phyloP scores from a whole-genome alignment of 2,329 filamentous ascomycete species.

The Cadophora sp. region DNA sequence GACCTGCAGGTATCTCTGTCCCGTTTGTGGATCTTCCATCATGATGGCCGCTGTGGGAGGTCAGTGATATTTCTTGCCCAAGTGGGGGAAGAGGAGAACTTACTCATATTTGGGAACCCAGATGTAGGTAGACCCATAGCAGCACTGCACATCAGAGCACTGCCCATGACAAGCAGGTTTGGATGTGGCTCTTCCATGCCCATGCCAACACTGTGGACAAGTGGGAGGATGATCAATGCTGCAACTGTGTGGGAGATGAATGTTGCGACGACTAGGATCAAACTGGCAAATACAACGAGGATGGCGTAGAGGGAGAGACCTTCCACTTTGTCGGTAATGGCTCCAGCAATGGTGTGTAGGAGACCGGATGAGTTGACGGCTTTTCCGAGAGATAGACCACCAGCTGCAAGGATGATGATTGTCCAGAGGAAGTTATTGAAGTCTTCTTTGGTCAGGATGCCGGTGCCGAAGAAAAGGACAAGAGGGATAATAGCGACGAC shows the following conservation, averaged over 20 bases:
- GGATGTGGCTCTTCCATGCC: slow-evolving; percentile 90
- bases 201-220: slow-evolving; percentile 85
- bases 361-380: slow-evolving; percentile 93
- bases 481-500: slow-evolving; percentile 97
- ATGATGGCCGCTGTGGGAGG: slow-evolving; percentile 82
- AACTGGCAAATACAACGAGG: slow-evolving; percentile 79
- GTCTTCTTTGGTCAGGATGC: slow-evolving; percentile 96
- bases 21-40: slow-evolving; percentile 94
- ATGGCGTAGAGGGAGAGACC: slow-evolving; percentile 86
- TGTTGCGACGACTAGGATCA: slow-evolving; percentile 93
- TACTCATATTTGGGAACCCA: slow-evolving; percentile 99
- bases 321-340: slow-evolving; percentile 77
- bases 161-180: slow-evolving; percentile 93
- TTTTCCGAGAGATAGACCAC: slow-evolving; percentile 90
- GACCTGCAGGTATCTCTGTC: slow-evolving; percentile 89
- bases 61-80: slow-evolving; percentile 29
- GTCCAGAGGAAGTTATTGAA: slow-evolving; percentile 99
- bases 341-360: slow-evolving; percentile 82
- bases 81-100: slow-evolving; percentile 51
- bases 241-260: slow-evolving; percentile 99
- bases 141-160: slow-evolving; percentile 95
- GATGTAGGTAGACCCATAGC: slow-evolving; percentile 96
- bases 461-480: slow-evolving; percentile 94
- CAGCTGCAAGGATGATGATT: slow-evolving; percentile 97
- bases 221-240: slow-evolving; percentile 89